Base-by-base conservation (phyloP, 768 basidiomycete species). In the Pleurotus citrinopileatus region DNA sequence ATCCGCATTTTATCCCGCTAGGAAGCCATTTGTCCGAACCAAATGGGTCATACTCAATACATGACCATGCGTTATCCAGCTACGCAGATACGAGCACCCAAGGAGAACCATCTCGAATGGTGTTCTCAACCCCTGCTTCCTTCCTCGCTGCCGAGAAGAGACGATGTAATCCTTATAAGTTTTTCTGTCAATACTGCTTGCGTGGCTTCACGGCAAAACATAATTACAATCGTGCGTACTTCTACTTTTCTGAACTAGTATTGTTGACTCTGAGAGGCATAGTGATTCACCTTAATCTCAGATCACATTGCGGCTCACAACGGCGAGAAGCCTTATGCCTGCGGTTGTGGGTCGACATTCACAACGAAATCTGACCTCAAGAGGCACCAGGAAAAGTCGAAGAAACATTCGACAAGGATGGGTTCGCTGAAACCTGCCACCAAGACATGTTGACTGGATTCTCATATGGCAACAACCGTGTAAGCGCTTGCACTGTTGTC, bases 311-410 rank as follows among this genome's bases (percentile, higher is more conserved):
- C 26, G 22, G 45, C 45, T 4, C 45, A 47, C 25, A 27, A 47
- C 20, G 45, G 20, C 2, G 9, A 10, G 15, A 13, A 26, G n/a
- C 45, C 45, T 17, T 28, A 15, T 22, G 12, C 13, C 22, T 47
- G 45, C 20, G 13, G 13, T n/a, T 47, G 45, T 29, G 45, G 45
- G 9, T 47, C 45, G 23, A 29, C 25, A 13, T 47, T 47, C 45
- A 47, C 27, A 3, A 47, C 45, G 3, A 47, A 29, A n/a, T 25
- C 45, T 27, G 45, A 47, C 45, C 17, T 47, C n/a, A 47, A 47
- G 22, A 19, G 42, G 12, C 42, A 43, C 20, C 42, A 43, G 6
- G 19, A 19, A n/a, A n/a, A n/a, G n/a, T 20, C 19, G 23, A 13
- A 13, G n/a, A 12, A 43, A 43, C 12, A 22, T 12, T 19, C 42